Conservation (phyloP, 106 monocot species). For the Cymbidium sinense region DNA sequence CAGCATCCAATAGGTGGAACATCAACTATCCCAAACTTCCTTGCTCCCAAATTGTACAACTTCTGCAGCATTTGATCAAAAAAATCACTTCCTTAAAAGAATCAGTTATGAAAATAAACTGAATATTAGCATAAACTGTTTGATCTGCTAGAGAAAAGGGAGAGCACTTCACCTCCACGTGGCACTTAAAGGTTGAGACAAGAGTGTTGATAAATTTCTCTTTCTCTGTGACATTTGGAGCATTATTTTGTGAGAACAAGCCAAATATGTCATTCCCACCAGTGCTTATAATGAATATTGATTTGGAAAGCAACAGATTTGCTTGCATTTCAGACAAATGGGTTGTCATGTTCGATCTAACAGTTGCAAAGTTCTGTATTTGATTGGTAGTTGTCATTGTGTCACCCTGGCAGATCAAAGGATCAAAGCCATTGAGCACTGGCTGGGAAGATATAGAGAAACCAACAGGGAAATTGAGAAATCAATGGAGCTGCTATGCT, state of each 20-base stretch:
- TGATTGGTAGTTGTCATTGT: slow-evolving; percentile 34
- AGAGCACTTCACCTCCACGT: slow-evolving; percentile 17
- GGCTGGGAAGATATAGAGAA: background rate
- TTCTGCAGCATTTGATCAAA: slow-evolving; percentile 12
- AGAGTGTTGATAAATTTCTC: slow-evolving; percentile 18
- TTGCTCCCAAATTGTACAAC: slow-evolving; percentile 25
- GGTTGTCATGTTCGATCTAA: slow-evolving; percentile 18
- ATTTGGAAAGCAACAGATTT: slow-evolving; percentile 22
- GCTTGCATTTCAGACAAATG: slow-evolving; percentile 5
- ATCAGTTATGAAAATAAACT: background rate
- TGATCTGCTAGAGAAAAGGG: background rate
- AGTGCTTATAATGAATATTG: slow-evolving; percentile 40
- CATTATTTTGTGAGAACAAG: slow-evolving; percentile 4
- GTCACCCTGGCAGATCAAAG: slow-evolving; percentile 25
- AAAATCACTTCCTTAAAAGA: background rate
- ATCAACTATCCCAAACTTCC: slow-evolving; percentile 30
- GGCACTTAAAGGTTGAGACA: slow-evolving; percentile 5
- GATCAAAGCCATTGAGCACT: background rate
- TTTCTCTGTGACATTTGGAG: slow-evolving; percentile 6
- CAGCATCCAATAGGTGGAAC: slow-evolving; percentile 21
- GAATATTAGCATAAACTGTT: too few species aligned
- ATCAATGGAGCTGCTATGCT: background rate
- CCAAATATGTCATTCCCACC: slow-evolving; percentile 41
- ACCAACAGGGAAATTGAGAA: background rate
- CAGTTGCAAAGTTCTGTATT: slow-evolving; percentile 27